These are phyloP conservation scores for Lasiodiplodia theobromae DNA, from an alignment of 2,329 filamentous ascomycete species.

Conservation along the genomic window DNA sequence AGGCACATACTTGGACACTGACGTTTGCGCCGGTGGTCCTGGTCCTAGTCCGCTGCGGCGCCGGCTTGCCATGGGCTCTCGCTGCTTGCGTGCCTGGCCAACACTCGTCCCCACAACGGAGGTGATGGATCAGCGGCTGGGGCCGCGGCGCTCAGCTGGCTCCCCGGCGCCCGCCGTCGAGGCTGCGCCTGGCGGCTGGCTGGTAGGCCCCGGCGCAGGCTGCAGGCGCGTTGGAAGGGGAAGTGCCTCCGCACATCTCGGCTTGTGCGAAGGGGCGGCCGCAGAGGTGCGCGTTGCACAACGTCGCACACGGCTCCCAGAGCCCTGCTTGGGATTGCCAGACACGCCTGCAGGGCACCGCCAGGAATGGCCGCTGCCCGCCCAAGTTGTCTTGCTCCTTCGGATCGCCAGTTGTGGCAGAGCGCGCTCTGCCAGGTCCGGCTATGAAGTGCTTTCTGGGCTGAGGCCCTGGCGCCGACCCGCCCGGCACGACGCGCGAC, in stretches of 20 bases:
- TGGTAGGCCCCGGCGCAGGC: background rate
- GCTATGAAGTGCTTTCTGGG: background rate
- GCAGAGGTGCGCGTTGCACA: constrained; percentile 20
- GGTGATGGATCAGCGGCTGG: constrained; percentile 11
- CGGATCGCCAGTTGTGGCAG: background rate
- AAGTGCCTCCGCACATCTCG: constrained; percentile 25
- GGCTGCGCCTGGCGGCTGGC: constrained; percentile 11
- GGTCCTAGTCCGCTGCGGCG: constrained; percentile 4
- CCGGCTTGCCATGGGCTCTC: background rate
- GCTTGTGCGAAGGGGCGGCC: constrained; percentile 20
- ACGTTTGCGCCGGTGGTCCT: constrained; percentile 3
- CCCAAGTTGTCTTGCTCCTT: background rate
- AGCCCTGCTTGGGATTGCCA: constrained; percentile 12
- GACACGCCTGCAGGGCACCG: background rate
- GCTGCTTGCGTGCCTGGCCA: constrained; percentile 11
- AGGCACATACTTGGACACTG: constrained; percentile 22
- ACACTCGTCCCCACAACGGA: background rate
- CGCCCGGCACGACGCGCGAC: constrained; percentile 10
- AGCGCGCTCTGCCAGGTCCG: background rate
- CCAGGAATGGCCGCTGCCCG: background rate
- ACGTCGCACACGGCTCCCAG: constrained; percentile 7
- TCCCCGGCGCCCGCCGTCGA: background rate
- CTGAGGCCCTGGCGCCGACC: background rate
- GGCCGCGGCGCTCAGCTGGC: constrained; percentile 12
- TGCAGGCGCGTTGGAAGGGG: constrained; percentile 27